Evolutionary conservation across 2,329 filamentous ascomycete species (phyloP).

Genomic region (Drechslerella coelobrocha): DNA sequence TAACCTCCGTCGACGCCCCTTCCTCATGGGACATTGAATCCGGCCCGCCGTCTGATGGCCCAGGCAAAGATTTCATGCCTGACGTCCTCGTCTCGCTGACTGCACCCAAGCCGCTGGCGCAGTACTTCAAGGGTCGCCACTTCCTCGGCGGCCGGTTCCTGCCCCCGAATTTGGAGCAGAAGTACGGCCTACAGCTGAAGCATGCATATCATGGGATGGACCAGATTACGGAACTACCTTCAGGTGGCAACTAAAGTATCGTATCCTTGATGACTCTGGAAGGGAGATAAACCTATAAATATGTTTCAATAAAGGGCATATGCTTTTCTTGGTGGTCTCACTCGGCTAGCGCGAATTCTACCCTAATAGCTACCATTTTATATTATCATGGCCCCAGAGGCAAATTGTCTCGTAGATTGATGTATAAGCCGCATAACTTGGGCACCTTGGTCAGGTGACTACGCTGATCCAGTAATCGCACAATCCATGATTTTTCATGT

Average conservation of each 20-base stretch:
- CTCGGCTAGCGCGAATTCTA: too few relatives aligned
- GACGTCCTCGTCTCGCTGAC: constrained; percentile 83
- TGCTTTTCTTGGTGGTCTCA: too few relatives aligned
- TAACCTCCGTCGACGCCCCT: constrained; percentile 89
- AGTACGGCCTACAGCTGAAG: constrained; percentile 80
- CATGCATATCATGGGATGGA: constrained; percentile 34
- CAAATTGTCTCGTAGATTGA: too few relatives aligned
- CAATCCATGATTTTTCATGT: too few relatives aligned
- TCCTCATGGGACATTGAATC: constrained; percentile 92
- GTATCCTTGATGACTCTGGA: neutral
- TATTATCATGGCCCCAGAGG: too few relatives aligned
- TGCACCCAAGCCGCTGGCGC: constrained; percentile 87
- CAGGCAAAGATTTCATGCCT: constrained; percentile 82
- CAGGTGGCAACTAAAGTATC: neutral
- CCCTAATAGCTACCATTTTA: too few relatives aligned
- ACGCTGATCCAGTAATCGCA: too few relatives aligned
- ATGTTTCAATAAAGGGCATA: too few relatives aligned
- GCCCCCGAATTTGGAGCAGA: constrained; percentile 75
- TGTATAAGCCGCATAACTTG: too few relatives aligned
- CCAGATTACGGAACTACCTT: constrained; percentile 34
- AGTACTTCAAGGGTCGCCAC: constrained; percentile 83
- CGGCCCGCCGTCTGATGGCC: constrained; percentile 77
- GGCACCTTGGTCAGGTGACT: too few relatives aligned
- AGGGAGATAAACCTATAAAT: neutral
- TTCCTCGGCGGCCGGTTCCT: constrained; percentile 92